Evolutionary conservation across 495 filamentous ascomycete genomes (phyloP), one percentile per base, ranked within the genome.

Genomic region (Staphylotrichum tortipilum): DNA sequence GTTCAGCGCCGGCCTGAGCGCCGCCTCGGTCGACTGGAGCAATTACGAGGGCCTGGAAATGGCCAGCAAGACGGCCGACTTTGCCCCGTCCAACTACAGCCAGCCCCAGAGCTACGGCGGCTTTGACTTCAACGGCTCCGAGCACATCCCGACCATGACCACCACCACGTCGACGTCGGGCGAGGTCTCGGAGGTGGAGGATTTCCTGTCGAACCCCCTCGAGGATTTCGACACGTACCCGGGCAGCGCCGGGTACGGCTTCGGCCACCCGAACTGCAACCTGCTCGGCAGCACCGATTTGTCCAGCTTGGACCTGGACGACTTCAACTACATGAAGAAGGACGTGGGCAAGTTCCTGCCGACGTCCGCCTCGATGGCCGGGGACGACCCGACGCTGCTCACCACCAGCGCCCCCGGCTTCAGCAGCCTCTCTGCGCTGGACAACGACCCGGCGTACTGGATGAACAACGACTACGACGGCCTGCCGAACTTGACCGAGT

Each of bases 161-260:
- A 66, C 61, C 26, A 64, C 78, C 7, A 83, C 83, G 2, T 87
- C 84, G 3, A 88, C 82, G 8, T 88, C 84, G 2, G 85, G 84
- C 26, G 84, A 88, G 52, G 78, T 84, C 24, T 88, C 85, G 12
- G 85, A 88, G 63, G 78, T 78, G 12, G 85, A 86, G 45, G 85
- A 89, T 41, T 74, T 75, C 57, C 57, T 70, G 38, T 64, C 74
- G n/a, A 76, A 73, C 50, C 72, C 76, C 47, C 75, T 78, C 49
- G 78, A 80, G 43, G 70, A 76, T 7, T 78, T 73, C 24, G 71
- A 79, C 53, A 69, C 62, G 11, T 80, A 75, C 38, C 59, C 73
- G 51, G 78, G 68, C 57, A 73, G 70, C 43, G 70, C 73, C 0
- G 58, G 53, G 18, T 79, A 72, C 52, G 77, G 75, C 55, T 65